Evolutionary conservation across 305 asterid genomes (phyloP).

Genomic region (Fraxinus baroniana): DNA sequence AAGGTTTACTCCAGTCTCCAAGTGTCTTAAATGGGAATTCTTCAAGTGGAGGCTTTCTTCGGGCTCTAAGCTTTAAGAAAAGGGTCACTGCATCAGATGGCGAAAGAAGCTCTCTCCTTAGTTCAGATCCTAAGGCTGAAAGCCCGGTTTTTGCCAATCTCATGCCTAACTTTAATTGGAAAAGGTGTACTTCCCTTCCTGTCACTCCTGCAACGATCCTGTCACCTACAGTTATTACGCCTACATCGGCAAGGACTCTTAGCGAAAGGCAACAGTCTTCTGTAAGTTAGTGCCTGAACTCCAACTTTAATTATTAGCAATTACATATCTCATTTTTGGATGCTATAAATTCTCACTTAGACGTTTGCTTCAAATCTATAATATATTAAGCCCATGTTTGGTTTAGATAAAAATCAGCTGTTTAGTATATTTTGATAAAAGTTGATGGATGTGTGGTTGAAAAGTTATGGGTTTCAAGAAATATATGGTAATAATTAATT

Average conservation of each 20-base stretch:
- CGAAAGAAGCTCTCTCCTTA: constrained; percentile 75
- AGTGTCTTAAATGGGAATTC: constrained; percentile 34
- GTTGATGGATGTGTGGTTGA: too few relatives aligned
- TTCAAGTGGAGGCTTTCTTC: constrained; percentile 45
- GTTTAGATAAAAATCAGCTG: too few relatives aligned
- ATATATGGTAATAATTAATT: too few relatives aligned
- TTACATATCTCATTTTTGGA: not conserved
- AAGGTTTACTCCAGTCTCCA: constrained; percentile 48
- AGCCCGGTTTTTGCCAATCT: constrained; percentile 52
- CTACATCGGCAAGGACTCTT: constrained; percentile 46
- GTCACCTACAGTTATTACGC: constrained; percentile 57
- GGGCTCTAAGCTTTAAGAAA: constrained; percentile 71
- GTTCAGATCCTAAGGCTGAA: constrained; percentile 50
- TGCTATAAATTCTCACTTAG: not conserved
- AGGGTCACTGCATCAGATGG: constrained; percentile 37
- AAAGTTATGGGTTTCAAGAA: too few relatives aligned
- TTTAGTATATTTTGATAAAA: too few relatives aligned
- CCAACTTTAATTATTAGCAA: constrained; percentile 3
- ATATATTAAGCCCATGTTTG: too few relatives aligned
- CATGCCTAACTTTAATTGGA: constrained; percentile 39
- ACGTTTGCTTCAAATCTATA: constrained; percentile 1
- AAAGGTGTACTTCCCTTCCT: constrained; percentile 74
- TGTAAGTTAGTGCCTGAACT: constrained; percentile 36
- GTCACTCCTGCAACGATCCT: constrained; percentile 54
- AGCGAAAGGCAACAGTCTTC: constrained; percentile 50